Percentiles rank a stretch among this genome's conserved stretches.
Evolutionary conservation across 192 early-diverging fungal genomes (phyloP).

Genomic region (Coemansia umbellata): DNA sequence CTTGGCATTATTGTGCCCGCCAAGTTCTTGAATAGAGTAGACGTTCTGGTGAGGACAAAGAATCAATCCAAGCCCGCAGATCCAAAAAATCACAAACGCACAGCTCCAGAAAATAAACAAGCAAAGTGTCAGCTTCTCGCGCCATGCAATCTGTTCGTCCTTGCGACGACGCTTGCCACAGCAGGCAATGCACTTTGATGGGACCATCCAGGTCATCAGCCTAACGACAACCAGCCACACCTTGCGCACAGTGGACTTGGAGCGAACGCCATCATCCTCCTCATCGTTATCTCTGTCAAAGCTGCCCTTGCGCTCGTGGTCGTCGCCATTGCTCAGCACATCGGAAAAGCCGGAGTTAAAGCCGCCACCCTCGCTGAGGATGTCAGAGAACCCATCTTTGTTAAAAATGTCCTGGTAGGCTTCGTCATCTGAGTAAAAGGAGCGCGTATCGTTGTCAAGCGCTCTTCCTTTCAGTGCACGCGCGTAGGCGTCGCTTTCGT

Average conservation of each 20-base stretch:
- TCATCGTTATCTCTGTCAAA: constrained; percentile 2
- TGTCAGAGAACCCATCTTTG: constrained; percentile 50
- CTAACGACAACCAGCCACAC: constrained; percentile 81
- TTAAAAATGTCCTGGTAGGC: constrained; percentile 39
- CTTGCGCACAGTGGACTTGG: constrained; percentile 55
- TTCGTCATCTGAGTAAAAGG: constrained; percentile 51
- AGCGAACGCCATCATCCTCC: constrained; percentile 44
- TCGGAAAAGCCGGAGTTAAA: constrained; percentile 44
- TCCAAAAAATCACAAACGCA: constrained; percentile 76
- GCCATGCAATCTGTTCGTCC: constrained; percentile 87
- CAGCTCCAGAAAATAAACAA: constrained; percentile 74
- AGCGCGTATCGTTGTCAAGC: constrained; percentile 43
- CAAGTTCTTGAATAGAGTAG: constrained; percentile 64
- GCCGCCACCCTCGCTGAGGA: constrained; percentile 36
- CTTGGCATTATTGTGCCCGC: constrained; percentile 50
- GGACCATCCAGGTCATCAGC: constrained; percentile 64
- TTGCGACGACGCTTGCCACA: constrained; percentile 72
- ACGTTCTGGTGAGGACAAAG: constrained; percentile 71
- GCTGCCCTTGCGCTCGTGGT: constrained; percentile 11
- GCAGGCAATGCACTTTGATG: constrained; percentile 56
- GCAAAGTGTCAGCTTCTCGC: constrained; percentile 91
- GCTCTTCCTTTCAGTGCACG: constrained; percentile 26
- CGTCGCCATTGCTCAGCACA: constrained; percentile 27
- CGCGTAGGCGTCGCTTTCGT: constrained; percentile 20
- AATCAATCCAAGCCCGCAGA: constrained; percentile 65